Evolutionary conservation across 331 rosid species (phyloP).

Genomic region (Saraca asoca): DNA sequence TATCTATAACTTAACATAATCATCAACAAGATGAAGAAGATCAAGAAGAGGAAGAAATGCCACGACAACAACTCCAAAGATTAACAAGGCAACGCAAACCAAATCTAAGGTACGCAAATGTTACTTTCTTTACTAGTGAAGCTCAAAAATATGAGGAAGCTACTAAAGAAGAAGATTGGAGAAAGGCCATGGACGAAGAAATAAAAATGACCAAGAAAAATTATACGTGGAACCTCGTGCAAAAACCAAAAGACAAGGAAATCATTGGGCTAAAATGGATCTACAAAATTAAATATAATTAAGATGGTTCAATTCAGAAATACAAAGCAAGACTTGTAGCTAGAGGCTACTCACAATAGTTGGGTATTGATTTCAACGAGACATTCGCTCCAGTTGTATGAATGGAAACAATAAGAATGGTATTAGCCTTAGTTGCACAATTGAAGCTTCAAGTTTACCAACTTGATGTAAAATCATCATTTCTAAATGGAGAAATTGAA

Average conservation of each 20-base stretch:
- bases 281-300: neutral
- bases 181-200: no score
- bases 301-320: neutral
- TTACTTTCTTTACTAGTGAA: neutral
- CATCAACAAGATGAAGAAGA: no score
- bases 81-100: no score
- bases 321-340: conserved; percentile 1
- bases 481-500: neutral
- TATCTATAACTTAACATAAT: no score
- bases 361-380: neutral
- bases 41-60: no score
- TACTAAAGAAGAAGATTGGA: neutral
- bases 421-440: neutral
- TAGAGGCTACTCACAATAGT: neutral
- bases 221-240: conserved; percentile 5
- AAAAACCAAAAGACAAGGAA: neutral
- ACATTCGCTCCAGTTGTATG: neutral
- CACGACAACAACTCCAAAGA: no score
- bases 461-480: conserved; percentile 15
- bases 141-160: neutral
- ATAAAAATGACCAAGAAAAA: neutral
- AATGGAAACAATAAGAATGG: neutral
- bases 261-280: conserved; percentile 15
- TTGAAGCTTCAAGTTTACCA: neutral
- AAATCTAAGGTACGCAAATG: no score